Base-by-base conservation (phyloP, 768 basidiomycete genomes). In the Xerocomus potaroensis region DNA sequence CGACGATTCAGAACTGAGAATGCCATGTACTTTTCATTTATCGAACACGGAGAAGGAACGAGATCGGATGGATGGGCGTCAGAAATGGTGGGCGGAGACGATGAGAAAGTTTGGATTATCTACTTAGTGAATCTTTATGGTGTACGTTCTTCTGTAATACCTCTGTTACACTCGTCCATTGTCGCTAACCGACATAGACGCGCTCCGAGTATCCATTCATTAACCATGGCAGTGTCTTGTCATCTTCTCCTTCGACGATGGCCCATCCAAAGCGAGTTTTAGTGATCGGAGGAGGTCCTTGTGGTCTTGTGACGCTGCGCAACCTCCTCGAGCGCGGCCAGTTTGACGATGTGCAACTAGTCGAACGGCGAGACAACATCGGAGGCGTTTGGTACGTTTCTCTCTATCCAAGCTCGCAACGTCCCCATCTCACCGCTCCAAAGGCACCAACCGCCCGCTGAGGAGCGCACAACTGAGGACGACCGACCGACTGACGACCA, bases 1-100 rank as follows among this genome's bases (percentile, higher is more conserved):
- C 31, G 58, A 65, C 22, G 68, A 70, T 22, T 47, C 61, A 18
- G 67, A 70, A 29, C 51, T 69, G 45, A 57, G 41, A 44, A 80
- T 82, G 64, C 81, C 80, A 2, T 80, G 81, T 9, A 75, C 76
- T 24, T 79, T 80, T 50, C 67, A 72, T 47, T 32, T 62, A 7
- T 47, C 60, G 22, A 36, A 38, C 29, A 35, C 7, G 14, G 53
- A 55, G 32, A 37, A 33, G 45, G 47, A 47, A 21, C 22, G 23
- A 16, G 16, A 2, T 14, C 47, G 14, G 8, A 29, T 45, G 31
- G 7, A 27, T 10, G 44, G 22, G 3, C 40, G 30, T 26, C 50
- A 51, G 24, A 51, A 23, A 30, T 52, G 24, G 21, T 67, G 60
- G 65, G 37, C 47, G 3, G 55, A 54, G 16, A 35, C 52, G 0